phyloP scores from a whole-genome alignment of 208 protist species.

The Zelonia costaricensis region DNA sequence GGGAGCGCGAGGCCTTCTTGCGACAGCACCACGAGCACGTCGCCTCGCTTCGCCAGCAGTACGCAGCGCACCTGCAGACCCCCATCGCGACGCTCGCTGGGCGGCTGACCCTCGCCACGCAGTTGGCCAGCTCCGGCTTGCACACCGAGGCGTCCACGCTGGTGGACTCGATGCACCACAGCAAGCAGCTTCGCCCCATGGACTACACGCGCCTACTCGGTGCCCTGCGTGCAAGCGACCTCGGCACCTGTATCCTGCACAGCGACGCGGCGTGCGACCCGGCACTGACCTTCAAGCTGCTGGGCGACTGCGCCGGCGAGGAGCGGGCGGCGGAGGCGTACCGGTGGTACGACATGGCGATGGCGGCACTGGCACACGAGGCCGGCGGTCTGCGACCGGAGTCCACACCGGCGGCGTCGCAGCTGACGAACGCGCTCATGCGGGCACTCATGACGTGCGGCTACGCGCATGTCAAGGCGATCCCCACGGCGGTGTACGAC shows the following conservation, averaged over 20 bases:
- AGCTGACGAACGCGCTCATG: conserved; percentile 83
- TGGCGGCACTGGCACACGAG: conserved; percentile 31
- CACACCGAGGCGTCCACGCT: conserved; percentile 47
- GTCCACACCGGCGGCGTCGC: conserved; percentile 52
- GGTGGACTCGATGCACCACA: conserved; percentile 57
- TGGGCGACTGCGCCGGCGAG: conserved; percentile 71
- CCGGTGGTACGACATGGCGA: conserved; percentile 69
- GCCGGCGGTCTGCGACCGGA: conserved; percentile 11
- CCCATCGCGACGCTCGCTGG: conserved; percentile 6
- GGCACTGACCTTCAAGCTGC: conserved; percentile 72
- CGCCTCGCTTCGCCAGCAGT: conserved; percentile 9
- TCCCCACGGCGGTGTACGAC: conserved; percentile 77
- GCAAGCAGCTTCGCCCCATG: conserved; percentile 32
- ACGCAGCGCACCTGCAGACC: conserved; percentile 11
- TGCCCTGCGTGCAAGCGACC: conserved; percentile 39
- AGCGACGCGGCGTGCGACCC: conserved; percentile 74
- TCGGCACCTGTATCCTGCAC: conserved; percentile 58
- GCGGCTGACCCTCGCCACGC: conserved; percentile 33
- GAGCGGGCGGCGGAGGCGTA: conserved; percentile 81
- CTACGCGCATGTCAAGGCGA: conserved; percentile 67
- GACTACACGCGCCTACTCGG: conserved; percentile 63
- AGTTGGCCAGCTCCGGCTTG: conserved; percentile 61
- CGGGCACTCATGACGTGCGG: conserved; percentile 71
- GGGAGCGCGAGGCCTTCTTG: conserved; percentile 34
- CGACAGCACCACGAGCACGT: conserved; percentile 20